phyloP scores from a whole-genome alignment of 116 monocot species.

The Posidonia oceanica region DNA sequence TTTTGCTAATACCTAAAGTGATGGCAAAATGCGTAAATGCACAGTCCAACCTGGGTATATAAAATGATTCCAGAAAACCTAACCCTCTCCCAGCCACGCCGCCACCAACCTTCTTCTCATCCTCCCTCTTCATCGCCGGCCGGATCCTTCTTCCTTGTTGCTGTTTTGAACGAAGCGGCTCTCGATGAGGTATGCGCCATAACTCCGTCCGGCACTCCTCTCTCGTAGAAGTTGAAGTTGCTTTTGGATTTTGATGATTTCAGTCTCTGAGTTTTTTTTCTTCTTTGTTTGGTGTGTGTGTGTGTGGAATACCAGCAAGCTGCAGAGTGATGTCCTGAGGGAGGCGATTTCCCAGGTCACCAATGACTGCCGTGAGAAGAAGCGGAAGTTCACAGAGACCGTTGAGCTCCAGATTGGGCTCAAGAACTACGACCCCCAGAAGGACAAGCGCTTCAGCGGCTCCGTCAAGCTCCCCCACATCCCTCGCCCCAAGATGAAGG shows the following conservation, averaged over 20 bases:
- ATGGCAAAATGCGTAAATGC: no score
- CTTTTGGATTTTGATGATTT: background rate
- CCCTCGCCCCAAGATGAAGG: conserved; percentile 41
- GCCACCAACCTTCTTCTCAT: no score
- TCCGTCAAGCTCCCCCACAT: conserved; percentile 28
- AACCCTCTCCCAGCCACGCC: no score
- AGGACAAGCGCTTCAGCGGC: conserved; percentile 35
- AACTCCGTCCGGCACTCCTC: no score
- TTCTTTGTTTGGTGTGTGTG: background rate
- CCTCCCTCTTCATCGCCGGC: no score
- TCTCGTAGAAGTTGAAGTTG: background rate
- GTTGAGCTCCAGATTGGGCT: conserved; percentile 24
- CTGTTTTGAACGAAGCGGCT: no score
- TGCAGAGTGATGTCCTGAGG: conserved; percentile 27
- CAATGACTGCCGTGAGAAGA: conserved; percentile 10
- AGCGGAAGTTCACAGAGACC: background rate
- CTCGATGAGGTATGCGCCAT: no score
- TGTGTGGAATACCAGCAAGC: conserved; percentile 12
- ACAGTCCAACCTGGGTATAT: no score
- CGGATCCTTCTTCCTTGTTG: no score
- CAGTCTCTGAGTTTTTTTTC: background rate
- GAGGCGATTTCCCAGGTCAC: conserved; percentile 18
- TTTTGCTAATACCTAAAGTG: no score
- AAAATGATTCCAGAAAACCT: no score
- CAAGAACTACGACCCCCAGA: conserved; percentile 28